phyloP scores from a whole-genome alignment of 805 yeast genomes.

The Hanseniaspora thailandica region DNA sequence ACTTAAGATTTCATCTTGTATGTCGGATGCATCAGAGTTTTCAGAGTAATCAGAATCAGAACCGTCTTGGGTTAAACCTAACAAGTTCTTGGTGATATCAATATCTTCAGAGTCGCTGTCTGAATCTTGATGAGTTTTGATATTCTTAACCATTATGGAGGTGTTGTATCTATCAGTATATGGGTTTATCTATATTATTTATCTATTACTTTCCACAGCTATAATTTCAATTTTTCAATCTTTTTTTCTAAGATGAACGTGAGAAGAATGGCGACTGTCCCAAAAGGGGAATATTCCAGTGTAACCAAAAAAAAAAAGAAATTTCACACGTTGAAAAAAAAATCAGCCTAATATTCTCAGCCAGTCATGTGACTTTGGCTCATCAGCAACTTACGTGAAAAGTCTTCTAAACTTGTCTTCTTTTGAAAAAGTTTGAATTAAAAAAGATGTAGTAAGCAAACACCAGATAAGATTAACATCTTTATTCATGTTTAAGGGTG shows the following conservation, averaged over 20 bases:
- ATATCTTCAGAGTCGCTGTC: conserved; percentile 38
- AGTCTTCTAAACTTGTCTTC: too few species aligned
- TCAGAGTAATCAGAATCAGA: conserved; percentile 30
- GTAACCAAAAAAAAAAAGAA: neutral
- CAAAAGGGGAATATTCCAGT: neutral
- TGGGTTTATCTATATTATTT: too few species aligned
- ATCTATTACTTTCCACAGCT: too few species aligned
- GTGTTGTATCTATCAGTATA: too few species aligned
- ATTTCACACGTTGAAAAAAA: neutral
- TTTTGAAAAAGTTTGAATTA: too few species aligned
- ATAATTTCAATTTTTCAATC: too few species aligned
- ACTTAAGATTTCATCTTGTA: conserved; percentile 24
- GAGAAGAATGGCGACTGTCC: too few species aligned
- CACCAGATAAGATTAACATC: too few species aligned
- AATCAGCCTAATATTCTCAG: neutral
- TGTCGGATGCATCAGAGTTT: conserved; percentile 20
- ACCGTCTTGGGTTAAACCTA: conserved; percentile 35
- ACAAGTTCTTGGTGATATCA: conserved; percentile 53
- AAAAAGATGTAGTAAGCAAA: too few species aligned
- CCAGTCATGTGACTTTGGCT: neutral
- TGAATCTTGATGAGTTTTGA: neutral
- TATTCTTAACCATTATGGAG: neutral
- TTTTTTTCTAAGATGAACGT: too few species aligned
- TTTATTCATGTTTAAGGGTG: neutral
- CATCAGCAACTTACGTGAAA: too few species aligned